These are phyloP conservation scores for Auricularia heimuer DNA, from an alignment of 768 basidiomycete genomes.

Conservation along the genomic window DNA sequence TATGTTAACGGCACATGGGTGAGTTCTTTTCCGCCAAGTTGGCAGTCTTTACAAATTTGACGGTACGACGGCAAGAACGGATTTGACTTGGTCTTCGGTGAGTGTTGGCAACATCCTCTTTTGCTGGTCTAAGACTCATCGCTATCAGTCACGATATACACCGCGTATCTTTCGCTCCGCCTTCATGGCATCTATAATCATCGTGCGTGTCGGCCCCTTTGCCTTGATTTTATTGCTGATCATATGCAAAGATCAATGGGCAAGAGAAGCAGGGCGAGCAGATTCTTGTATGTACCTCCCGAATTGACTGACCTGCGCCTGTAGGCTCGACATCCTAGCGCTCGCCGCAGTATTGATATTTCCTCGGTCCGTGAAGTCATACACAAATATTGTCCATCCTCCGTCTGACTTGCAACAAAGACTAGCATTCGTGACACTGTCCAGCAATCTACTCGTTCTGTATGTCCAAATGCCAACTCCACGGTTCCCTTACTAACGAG, in stretches of 20 bases:
- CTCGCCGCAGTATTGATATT: constrained; percentile 86
- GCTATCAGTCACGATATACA: constrained; percentile 61
- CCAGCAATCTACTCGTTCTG: constrained; percentile 40
- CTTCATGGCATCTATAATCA: constrained; percentile 67
- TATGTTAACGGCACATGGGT: constrained; percentile 12
- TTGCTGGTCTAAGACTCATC: neutral
- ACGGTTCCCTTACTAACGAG: constrained; percentile 37
- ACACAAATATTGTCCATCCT: no score
- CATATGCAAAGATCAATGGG: constrained; percentile 43
- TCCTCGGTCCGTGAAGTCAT: constrained; percentile 40
- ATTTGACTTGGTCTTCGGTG: constrained; percentile 86
- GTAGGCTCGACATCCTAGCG: constrained; percentile 63
- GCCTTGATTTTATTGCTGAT: constrained; percentile 6
- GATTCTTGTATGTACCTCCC: neutral
- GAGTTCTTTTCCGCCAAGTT: neutral
- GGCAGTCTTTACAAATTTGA: no score
- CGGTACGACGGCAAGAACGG: constrained; percentile 52
- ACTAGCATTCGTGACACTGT: constrained; percentile 83
- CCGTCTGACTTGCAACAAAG: constrained; percentile 31
- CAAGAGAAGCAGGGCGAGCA: constrained; percentile 43
- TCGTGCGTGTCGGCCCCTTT: constrained; percentile 30
- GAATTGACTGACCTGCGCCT: neutral
- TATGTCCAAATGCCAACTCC: constrained; percentile 12
- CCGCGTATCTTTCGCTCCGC: constrained; percentile 65
- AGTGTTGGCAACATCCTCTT: constrained; percentile 11